Conservation (phyloP, 441 rosid species). For the Eutrema salsugineum region DNA sequence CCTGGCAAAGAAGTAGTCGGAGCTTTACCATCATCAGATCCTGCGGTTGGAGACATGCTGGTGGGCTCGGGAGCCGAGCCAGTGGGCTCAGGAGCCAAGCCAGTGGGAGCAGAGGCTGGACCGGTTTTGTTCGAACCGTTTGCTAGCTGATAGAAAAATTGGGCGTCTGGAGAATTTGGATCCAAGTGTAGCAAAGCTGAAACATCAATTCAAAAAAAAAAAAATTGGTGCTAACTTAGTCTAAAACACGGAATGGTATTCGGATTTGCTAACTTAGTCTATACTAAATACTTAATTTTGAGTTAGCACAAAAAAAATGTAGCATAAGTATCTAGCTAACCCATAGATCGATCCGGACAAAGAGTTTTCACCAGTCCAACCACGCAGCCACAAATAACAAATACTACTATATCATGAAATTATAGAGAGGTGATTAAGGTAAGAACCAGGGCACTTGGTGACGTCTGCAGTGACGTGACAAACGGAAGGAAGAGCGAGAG, state of each 20-base stretch:
- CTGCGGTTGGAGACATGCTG: conserved; percentile 14
- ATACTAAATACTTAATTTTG: too few species aligned
- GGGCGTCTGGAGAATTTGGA: conserved; percentile 72
- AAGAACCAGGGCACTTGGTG: conserved; percentile 63
- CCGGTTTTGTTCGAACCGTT: conserved; percentile 27
- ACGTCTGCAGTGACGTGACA: conserved; percentile 63
- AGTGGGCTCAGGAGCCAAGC: background rate
- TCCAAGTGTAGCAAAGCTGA: conserved; percentile 65
- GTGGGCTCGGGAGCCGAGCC: conserved; percentile 30
- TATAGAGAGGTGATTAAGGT: background rate
- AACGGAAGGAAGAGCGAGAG: conserved; percentile 56
- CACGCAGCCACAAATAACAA: too few species aligned
- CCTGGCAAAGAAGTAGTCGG: conserved; percentile 20
- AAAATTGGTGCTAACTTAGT: too few species aligned
- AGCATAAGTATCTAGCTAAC: background rate
- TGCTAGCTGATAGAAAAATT: conserved; percentile 49
- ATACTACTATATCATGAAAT: too few species aligned
- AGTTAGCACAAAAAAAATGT: background rate
- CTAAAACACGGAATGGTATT: too few species aligned
- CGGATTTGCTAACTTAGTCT: too few species aligned
- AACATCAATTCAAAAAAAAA: background rate
- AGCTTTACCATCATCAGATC: conserved; percentile 1
- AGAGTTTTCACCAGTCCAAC: background rate
- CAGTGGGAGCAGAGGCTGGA: conserved; percentile 28
- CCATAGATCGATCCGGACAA: background rate